These are phyloP conservation scores for Lachnum nothofagi DNA, from an alignment of 2,329 filamentous ascomycete genomes.

Conservation along the genomic window DNA sequence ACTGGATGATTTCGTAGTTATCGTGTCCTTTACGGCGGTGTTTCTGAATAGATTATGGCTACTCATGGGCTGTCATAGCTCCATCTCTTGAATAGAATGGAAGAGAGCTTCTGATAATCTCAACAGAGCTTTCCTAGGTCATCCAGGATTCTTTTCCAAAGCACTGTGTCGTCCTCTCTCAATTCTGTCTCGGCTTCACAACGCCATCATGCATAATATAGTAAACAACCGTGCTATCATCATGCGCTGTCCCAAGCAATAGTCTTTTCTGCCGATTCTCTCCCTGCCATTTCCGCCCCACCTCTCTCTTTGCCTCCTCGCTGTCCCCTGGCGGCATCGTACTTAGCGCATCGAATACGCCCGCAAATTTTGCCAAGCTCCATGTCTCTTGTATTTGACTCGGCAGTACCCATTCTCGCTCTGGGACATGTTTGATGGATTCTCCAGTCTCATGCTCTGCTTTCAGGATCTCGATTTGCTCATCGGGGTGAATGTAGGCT, in stretches of 20 bases:
- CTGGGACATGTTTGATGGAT: conserved; percentile 45
- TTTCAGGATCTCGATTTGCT: conserved; percentile 69
- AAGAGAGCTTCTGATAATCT: too few relatives aligned
- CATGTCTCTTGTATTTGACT: conserved; percentile 69
- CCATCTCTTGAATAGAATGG: too few relatives aligned
- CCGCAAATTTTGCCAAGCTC: conserved; percentile 60
- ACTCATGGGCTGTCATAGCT: too few relatives aligned
- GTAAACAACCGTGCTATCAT: conserved; percentile 79
- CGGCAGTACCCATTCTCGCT: conserved; percentile 73
- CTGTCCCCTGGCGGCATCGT: conserved; percentile 38
- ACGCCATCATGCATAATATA: conserved; percentile 83
- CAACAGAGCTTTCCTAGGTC: too few relatives aligned
- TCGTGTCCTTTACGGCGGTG: too few relatives aligned
- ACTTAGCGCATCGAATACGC: conserved; percentile 61
- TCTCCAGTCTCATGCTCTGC: conserved; percentile 47
- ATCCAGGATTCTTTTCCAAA: too few relatives aligned
- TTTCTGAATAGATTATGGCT: too few relatives aligned
- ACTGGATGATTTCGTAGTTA: too few relatives aligned
- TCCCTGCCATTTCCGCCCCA: conserved; percentile 41
- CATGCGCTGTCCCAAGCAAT: conserved; percentile 68
- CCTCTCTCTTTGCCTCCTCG: conserved; percentile 22
- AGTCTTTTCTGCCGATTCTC: conserved; percentile 58
- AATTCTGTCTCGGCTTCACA: conserved; percentile 81
- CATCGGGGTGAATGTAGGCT: conserved; percentile 75
- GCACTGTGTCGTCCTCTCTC: conserved; percentile 24